Evolutionary conservation across 2,329 filamentous ascomycete genomes (phyloP).

Genomic region (Penicillium freii): DNA sequence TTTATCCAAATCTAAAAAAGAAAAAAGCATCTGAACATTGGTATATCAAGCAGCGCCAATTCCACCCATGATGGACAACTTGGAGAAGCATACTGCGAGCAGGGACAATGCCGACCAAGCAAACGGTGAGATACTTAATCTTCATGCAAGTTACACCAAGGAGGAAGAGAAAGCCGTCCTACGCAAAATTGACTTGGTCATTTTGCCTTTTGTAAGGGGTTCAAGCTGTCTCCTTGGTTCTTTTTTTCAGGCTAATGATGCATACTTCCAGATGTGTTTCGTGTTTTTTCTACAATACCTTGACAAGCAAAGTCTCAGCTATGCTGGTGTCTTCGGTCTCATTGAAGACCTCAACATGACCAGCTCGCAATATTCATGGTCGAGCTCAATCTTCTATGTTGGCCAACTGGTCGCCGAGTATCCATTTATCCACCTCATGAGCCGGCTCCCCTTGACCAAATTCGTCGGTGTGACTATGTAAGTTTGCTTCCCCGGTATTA

Average conservation of each 20-base stretch:
- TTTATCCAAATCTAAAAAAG: neutral
- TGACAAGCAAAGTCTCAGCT: slow-evolving; percentile 48
- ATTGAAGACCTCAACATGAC: slow-evolving; percentile 48
- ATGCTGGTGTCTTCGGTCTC: slow-evolving; percentile 47
- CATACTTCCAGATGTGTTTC: slow-evolving; percentile 39
- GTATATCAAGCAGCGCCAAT: neutral
- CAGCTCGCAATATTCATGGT: slow-evolving; percentile 51
- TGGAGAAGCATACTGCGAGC: neutral
- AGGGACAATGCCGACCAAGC: slow-evolving; percentile 6
- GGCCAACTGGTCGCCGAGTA: slow-evolving; percentile 50
- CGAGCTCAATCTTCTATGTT: slow-evolving; percentile 36
- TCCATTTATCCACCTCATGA: slow-evolving; percentile 54
- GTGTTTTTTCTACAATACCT: slow-evolving; percentile 49
- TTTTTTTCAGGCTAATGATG: neutral
- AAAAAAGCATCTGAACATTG: too few species aligned
- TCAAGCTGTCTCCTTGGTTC: neutral
- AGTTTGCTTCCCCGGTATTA: slow-evolving; percentile 2
- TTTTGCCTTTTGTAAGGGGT: slow-evolving; percentile 20
- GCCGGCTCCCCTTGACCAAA: slow-evolving; percentile 49
- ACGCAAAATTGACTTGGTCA: slow-evolving; percentile 21
- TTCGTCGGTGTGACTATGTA: slow-evolving; percentile 52
- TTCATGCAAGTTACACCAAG: slow-evolving; percentile 7
- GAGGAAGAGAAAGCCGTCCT: slow-evolving; percentile 20
- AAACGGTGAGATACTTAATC: slow-evolving; percentile 8
- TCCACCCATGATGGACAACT: neutral